These are phyloP conservation scores for Violaceomyces palustris DNA, from an alignment of 1,284 basidiomycete species.

Conservation along the genomic window DNA sequence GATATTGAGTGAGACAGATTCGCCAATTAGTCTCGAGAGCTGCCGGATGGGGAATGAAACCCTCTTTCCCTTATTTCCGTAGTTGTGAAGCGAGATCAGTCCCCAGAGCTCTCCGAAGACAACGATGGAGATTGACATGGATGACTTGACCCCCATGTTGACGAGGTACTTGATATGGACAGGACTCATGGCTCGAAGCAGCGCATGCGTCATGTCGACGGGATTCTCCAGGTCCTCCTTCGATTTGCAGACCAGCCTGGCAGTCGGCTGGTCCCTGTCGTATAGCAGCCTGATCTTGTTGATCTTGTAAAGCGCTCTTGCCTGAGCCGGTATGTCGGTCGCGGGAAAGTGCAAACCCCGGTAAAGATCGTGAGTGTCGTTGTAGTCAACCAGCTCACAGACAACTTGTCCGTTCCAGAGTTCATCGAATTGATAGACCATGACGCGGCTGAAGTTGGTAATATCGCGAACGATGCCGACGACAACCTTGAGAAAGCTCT, in stretches of 20 bases:
- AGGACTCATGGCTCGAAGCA: slow-evolving; percentile 81
- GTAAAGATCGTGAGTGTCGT: slow-evolving; percentile 71
- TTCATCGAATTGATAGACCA: slow-evolving; percentile 81
- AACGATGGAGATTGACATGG: slow-evolving; percentile 64
- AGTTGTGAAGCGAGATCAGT: slow-evolving; percentile 76
- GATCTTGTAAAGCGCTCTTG: slow-evolving; percentile 59
- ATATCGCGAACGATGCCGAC: slow-evolving; percentile 78
- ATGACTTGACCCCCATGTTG: slow-evolving; percentile 53
- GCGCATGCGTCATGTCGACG: slow-evolving; percentile 81
- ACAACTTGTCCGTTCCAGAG: slow-evolving; percentile 66
- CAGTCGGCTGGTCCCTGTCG: slow-evolving; percentile 70
- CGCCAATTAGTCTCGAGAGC: slow-evolving; percentile 65
- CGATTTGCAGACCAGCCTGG: slow-evolving; percentile 67
- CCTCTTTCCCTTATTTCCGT: slow-evolving; percentile 71
- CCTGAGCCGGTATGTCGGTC: slow-evolving; percentile 61
- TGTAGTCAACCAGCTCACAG: slow-evolving; percentile 78
- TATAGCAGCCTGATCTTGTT: slow-evolving; percentile 79
- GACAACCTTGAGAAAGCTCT: slow-evolving; percentile 69
- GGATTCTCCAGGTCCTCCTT: slow-evolving; percentile 67
- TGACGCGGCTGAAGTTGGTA: slow-evolving; percentile 59
- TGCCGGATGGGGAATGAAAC: slow-evolving; percentile 79
- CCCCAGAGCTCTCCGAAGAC: slow-evolving; percentile 81
- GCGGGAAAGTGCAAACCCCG: slow-evolving; percentile 67
- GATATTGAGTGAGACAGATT: slow-evolving; percentile 76
- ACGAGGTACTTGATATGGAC: slow-evolving; percentile 70